Percentiles rank a stretch among this genome's conserved stretches.
Evolutionary conservation across 768 basidiomycete genomes (phyloP).

Genomic region (Boletus subcaerulescens): DNA sequence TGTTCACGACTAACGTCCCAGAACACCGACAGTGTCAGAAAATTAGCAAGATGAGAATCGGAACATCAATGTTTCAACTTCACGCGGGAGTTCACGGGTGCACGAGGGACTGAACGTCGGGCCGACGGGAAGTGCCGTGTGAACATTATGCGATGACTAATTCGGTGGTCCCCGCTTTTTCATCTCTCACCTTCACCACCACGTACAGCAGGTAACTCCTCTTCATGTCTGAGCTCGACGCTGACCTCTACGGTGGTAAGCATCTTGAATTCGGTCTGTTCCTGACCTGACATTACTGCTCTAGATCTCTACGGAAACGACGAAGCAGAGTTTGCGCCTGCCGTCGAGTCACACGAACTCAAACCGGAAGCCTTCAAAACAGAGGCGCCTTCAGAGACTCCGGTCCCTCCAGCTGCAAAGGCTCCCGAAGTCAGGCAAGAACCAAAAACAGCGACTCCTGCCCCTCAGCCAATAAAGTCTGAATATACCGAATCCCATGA

Average conservation of each 20-base stretch:
- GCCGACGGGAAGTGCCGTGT: constrained; percentile 23
- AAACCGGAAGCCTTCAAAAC: constrained; percentile 27
- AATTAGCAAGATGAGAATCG: not conserved
- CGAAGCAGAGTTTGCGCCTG: constrained; percentile 57
- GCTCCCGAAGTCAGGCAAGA: constrained; percentile 20
- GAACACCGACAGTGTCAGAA: not conserved
- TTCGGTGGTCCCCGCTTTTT: constrained; percentile 18
- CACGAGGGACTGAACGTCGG: constrained; percentile 1
- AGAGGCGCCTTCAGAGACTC: constrained; percentile 25
- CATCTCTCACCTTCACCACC: constrained; percentile 37
- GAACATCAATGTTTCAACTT: not conserved
- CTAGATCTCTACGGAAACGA: constrained; percentile 67
- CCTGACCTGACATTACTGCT: not conserved
- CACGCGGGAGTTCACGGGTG: not conserved
- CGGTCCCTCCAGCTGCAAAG: constrained; percentile 19
- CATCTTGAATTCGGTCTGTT: not conserved
- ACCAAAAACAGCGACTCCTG: constrained; percentile 4
- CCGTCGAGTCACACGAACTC: constrained; percentile 37
- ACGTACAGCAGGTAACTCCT: constrained; percentile 11
- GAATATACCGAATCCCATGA: constrained; percentile 17
- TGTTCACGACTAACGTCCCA: not conserved
- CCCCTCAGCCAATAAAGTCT: constrained; percentile 5
- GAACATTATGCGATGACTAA: constrained; percentile 30
- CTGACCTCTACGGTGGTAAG: constrained; percentile 87
- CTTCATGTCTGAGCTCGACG: constrained; percentile 77